Percentiles rank a stretch among this genome's conserved stretches.
These are phyloP conservation scores for Populus nigra DNA, from an alignment of 345 rosid species.

Conservation along the genomic window DNA sequence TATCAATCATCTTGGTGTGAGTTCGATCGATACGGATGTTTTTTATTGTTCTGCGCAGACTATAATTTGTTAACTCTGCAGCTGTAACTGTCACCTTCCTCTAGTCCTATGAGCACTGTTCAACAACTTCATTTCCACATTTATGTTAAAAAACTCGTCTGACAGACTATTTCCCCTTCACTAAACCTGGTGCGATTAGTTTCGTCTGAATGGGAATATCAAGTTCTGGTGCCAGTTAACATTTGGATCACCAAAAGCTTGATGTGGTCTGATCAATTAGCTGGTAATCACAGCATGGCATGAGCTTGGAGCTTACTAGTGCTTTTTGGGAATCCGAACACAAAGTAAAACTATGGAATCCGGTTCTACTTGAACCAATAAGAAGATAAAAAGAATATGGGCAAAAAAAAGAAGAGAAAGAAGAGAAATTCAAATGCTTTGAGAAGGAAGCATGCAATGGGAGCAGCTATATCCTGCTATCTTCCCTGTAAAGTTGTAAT, in stretches of 20 bases:
- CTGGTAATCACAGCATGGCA: background rate
- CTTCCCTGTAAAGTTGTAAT: slow-evolving; percentile 1
- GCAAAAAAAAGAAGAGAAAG: no score
- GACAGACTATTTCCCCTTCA: background rate
- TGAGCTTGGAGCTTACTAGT: background rate
- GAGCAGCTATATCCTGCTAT: background rate
- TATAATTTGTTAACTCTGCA: background rate
- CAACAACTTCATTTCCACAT: background rate
- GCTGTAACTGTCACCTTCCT: background rate
- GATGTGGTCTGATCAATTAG: background rate
- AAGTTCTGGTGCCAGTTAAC: background rate
- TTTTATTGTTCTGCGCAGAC: no score
- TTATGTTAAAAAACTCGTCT: background rate
- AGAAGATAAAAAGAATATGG: no score
- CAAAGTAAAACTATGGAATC: no score
- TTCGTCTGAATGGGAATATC: background rate
- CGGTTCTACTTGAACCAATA: no score
- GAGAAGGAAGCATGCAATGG: background rate
- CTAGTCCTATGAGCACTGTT: background rate
- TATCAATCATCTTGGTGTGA: no score
- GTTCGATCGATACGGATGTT: no score
- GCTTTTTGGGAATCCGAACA: no score
- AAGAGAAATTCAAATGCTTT: background rate
- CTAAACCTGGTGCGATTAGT: background rate
- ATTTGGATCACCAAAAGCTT: background rate